These are phyloP conservation scores for Scalesia atractyloides DNA, from an alignment of 129 eudicot species.

Conservation along the genomic window DNA sequence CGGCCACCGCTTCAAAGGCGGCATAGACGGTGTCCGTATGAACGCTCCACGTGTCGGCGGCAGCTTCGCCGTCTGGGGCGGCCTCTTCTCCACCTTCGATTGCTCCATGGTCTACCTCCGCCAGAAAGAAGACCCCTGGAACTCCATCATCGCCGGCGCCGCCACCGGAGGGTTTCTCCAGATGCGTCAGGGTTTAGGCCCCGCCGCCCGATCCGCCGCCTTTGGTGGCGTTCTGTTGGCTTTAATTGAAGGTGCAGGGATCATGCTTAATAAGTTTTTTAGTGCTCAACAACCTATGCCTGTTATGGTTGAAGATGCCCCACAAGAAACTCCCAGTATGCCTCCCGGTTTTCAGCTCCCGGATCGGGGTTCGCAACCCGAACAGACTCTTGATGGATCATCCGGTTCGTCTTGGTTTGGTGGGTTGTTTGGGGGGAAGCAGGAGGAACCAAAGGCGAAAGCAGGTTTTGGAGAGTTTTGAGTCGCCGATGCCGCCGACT, in stretches of 20 bases:
- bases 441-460: constrained; percentile 22
- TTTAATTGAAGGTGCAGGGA: constrained; percentile 75
- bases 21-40: constrained; percentile 3
- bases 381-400: no score
- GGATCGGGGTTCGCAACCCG: no score
- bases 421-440: constrained; percentile 35
- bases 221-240: constrained; percentile 65
- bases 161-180: constrained; percentile 13
- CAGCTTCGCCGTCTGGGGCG: constrained; percentile 21
- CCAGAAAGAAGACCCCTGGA: constrained; percentile 18
- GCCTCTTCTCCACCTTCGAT: constrained; percentile 13
- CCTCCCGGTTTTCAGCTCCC: no score
- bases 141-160: constrained; percentile 23
- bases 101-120: constrained; percentile 22
- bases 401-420: constrained; percentile 25
- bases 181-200: constrained; percentile 11
- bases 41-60: constrained; percentile 23
- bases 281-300: constrained; percentile 42
- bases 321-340: constrained; percentile 24
- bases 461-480: constrained; percentile 40
- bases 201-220: constrained; percentile 1
- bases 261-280: constrained; percentile 57
- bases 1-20: constrained; percentile 18
- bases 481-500: constrained; percentile 35
- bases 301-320: constrained; percentile 40